Base-by-base conservation (phyloP, 208 protist genomes). In the Trypanosoma scelopori region DNA sequence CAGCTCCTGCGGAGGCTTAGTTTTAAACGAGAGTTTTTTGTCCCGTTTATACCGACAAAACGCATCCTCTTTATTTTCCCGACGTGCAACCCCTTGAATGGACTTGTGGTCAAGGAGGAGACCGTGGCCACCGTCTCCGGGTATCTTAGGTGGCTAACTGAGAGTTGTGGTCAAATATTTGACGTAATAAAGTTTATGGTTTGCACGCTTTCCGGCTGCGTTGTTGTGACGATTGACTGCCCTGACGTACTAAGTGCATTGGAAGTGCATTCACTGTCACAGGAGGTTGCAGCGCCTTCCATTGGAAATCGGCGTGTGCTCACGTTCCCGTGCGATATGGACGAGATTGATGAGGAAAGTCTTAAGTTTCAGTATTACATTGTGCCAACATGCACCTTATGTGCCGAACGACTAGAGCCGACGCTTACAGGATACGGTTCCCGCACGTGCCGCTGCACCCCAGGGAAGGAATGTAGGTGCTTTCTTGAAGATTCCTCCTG, bases 311-410 rank as follows among this genome's bases (percentile, higher is more conserved):
- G 72, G 11, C 41, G 66, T 46, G 65, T 78, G 7, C 45, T 78
- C 9, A 28, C 46, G 0, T 73, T 78, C 47, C 66, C 57, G 1
- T 72, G 56, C 37, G 72, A 78, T 16, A 51, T 52, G 18, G 55
- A 61, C 13, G 23, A 55, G 32, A 37, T 72, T 5, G 47, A 48
- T 35, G 52, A 55, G 9, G 52, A 49, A 39, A 3, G 55, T 2
- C 20, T 73, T 3, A n/a, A 55, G 3, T 15, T n/a, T 22, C 45
- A 74, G 37, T 85, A 87, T 56, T 95, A 95, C 62, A 76, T 79
- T 69, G 81, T 93, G 55, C 90, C 90, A 1, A 86, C 84, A 13
- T 95, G 90, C 32, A 72, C 78, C 0, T 50, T 95, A 22, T 95
- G 90, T 58, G 76, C 71, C 1, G 90, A 95, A 42, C 76, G 90